A percentile compares a stretch with the other conserved stretches of the same genome.
These are phyloP conservation scores for Mycena citricolor DNA, from an alignment of 1,284 basidiomycete genomes.

Conservation along the genomic window DNA sequence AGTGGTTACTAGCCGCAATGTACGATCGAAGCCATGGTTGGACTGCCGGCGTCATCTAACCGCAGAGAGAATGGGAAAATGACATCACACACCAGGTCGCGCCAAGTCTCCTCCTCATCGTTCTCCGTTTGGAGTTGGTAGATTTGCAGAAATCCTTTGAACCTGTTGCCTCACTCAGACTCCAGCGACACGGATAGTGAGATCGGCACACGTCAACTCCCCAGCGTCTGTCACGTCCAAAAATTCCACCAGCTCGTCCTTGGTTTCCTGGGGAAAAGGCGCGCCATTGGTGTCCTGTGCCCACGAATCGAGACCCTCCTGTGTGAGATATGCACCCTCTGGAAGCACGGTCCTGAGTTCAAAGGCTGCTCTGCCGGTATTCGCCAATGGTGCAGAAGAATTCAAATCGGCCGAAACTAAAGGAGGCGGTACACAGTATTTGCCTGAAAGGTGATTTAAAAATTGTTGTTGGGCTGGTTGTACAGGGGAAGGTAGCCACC, in stretches of 20 bases:
- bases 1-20: constrained; percentile 56
- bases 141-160: constrained; percentile 76
- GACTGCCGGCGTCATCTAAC: constrained; percentile 44
- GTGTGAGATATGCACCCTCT: constrained; percentile 54
- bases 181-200: constrained; percentile 2
- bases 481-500: constrained; percentile 9
- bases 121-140: constrained; percentile 80
- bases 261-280: constrained; percentile 70
- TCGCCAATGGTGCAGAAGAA: no score
- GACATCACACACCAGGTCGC: constrained; percentile 63
- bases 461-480: constrained; percentile 1
- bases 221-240: constrained; percentile 72
- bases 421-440: constrained; percentile 19
- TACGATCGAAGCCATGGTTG: constrained; percentile 72
- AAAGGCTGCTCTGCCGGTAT: no score
- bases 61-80: no score
- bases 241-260: constrained; percentile 72
- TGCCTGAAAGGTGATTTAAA: constrained; percentile 5
- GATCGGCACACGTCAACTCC: constrained; percentile 62
- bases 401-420: constrained; percentile 11
- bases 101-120: constrained; percentile 81
- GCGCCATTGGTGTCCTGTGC: constrained; percentile 75
- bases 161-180: constrained; percentile 38
- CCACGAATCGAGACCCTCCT: constrained; percentile 66
- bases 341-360: no score